A percentile compares a stretch with the other conserved stretches of the same genome.
Evolutionary conservation across 805 yeast species (phyloP).

Genomic region (Lipomyces lipofer): DNA sequence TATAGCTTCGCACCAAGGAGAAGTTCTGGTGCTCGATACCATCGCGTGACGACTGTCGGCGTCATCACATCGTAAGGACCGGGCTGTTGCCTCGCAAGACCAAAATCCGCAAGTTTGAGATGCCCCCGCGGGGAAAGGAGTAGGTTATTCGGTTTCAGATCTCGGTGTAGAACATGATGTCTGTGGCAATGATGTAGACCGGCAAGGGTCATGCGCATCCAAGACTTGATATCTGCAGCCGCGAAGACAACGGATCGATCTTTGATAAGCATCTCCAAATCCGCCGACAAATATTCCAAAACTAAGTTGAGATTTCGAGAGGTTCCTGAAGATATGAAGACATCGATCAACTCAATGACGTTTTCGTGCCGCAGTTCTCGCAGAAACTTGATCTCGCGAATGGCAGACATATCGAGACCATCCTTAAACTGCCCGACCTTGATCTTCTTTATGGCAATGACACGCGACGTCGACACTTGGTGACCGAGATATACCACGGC

Average conservation of each 20-base stretch:
- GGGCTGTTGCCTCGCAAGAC: constrained; percentile 84
- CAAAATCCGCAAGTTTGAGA: constrained; percentile 95
- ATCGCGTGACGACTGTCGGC: constrained; percentile 92
- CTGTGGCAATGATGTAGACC: constrained; percentile 97
- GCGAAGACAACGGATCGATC: constrained; percentile 74
- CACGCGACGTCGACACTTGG: constrained; percentile 48
- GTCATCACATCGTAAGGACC: constrained; percentile 70
- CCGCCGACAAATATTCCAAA: constrained; percentile 90
- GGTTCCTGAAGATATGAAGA: constrained; percentile 54
- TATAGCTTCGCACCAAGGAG: constrained; percentile 86
- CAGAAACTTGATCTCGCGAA: constrained; percentile 85
- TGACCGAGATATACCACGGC: constrained; percentile 74
- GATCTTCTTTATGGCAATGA: constrained; percentile 91
- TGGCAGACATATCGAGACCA: constrained; percentile 96
- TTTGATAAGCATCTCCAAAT: constrained; percentile 83
- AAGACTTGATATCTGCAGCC: constrained; percentile 85
- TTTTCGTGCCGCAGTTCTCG: constrained; percentile 79
- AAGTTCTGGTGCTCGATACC: constrained; percentile 97
- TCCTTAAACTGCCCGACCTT: constrained; percentile 92
- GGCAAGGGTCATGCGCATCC: constrained; percentile 91
- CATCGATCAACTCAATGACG: constrained; percentile 86
- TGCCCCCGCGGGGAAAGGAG: constrained; percentile 84
- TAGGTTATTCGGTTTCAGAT: constrained; percentile 51
- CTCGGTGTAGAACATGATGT: constrained; percentile 80
- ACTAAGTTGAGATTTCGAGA: constrained; percentile 69